Base-by-base conservation (phyloP, 2,329 filamentous ascomycete genomes). In the Penicillium corylophilum region DNA sequence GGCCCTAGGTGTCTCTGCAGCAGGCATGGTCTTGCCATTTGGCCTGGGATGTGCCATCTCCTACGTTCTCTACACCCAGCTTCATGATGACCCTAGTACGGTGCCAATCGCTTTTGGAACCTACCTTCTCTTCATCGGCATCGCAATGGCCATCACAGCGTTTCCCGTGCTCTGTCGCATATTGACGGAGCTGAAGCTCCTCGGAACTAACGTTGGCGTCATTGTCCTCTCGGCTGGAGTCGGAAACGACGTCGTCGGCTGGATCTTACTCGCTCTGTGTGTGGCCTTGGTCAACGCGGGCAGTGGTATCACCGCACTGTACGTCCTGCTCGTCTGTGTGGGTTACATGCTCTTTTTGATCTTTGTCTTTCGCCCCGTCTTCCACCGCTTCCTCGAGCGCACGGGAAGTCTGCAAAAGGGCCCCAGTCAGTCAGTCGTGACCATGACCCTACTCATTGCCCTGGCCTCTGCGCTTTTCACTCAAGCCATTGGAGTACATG, bases 151-250 rank as follows among this genome's bases (percentile, higher is more conserved):
- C 24, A 97, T 97, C 62, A 96, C 93, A 1, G 84, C 84, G 13
- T 87, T 97, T 63, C 93, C 93, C 0, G 93, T 97, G 0, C 82
- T 97, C 12, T 96, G 93, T 66, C 89, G 93, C 69, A 97, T 97
- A 60, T 76, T 97, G 59, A 93, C 90, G 0, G 92, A 96, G 71
- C 78, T 97, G 47, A 94, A 96, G 63, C 78, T 97, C 44, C 84
- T 97, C 4, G 77, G 82, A 48, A 94, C 90, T 2, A 82, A 87
- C 0, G 92, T 96, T 5, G 92, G 92, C 65, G 83, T 96, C 31
- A 95, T 95, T 33, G 89, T 92, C 1, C 79, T 96, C 8, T 91
- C 92, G 3, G 92, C 92, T 5, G 93, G 93, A 46, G 91, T 96
- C 13, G 90, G 90, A 1, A 96, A 97, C 68, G 93, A 97, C 66